A percentile compares a stretch with the other conserved stretches of the same genome.
Conservation (phyloP, 768 basidiomycete species). For the Dioszegia aurantiaca region DNA sequence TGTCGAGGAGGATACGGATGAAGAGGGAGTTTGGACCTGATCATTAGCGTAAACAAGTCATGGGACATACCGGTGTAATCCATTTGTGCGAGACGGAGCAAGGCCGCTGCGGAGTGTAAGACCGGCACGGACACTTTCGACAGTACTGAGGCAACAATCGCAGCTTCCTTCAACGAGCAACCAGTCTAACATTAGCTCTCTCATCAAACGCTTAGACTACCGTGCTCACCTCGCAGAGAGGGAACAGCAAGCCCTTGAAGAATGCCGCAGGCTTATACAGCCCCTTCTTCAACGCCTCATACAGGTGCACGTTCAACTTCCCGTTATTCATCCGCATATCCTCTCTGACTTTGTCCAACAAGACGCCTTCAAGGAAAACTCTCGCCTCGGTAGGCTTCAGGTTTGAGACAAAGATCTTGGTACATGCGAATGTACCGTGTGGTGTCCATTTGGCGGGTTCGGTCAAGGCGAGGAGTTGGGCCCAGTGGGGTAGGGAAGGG, state of each 20-base stretch:
- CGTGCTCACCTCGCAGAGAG: constrained; percentile 75
- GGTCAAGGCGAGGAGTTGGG: constrained; percentile 88
- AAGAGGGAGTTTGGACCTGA: constrained; percentile 88
- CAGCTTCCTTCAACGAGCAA: constrained; percentile 89
- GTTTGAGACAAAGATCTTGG: constrained; percentile 90
- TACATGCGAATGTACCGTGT: constrained; percentile 89
- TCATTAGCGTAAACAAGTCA: not conserved
- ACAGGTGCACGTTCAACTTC: constrained; percentile 89
- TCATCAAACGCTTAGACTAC: not conserved
- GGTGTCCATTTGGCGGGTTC: constrained; percentile 91
- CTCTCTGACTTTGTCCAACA: constrained; percentile 82
- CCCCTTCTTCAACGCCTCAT: constrained; percentile 84
- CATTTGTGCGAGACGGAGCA: constrained; percentile 90
- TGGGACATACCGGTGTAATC: constrained; percentile 74
- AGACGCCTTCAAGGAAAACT: constrained; percentile 83
- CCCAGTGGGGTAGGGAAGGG: constrained; percentile 92
- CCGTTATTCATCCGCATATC: constrained; percentile 76
- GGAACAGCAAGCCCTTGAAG: constrained; percentile 97
- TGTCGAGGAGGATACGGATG: constrained; percentile 93
- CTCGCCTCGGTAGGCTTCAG: constrained; percentile 94
- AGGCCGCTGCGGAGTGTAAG: constrained; percentile 92
- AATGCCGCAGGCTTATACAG: constrained; percentile 96
- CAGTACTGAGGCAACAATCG: constrained; percentile 86
- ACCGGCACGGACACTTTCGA: constrained; percentile 89
- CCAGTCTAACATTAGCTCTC: constrained; percentile 57